phyloP scores from a whole-genome alignment of 257 asterid genomes.

The Osmanthus fragrans region DNA sequence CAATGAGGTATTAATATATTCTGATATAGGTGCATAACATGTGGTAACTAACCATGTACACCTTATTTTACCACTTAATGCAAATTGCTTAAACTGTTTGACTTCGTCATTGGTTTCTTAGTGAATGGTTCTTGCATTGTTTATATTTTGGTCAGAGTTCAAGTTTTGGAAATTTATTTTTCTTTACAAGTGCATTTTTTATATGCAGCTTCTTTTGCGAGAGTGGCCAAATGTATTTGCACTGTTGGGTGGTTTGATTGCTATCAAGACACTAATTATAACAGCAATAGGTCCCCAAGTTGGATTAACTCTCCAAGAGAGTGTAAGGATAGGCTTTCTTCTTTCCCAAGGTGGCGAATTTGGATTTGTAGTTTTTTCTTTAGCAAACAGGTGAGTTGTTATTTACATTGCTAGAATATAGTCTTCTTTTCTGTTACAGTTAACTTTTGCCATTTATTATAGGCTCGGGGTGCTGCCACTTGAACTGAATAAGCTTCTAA shows the following conservation, averaged over 20 bases:
- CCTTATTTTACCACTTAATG: background rate
- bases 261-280: constrained; percentile 83
- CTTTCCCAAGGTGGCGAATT: constrained; percentile 99
- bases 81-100: constrained; percentile 3
- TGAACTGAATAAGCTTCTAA: constrained; percentile 95
- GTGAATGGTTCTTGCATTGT: background rate
- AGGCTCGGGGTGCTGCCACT: constrained; percentile 99
- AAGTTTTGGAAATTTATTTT: constrained; percentile 16
- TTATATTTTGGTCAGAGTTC: background rate
- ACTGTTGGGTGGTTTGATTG: constrained; percentile 90
- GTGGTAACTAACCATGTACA: constrained; percentile 1
- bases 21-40: background rate
- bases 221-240: constrained; percentile 99
- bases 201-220: constrained; percentile 84
- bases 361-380: constrained; percentile 90
- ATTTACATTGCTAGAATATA: constrained; percentile 16
- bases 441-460: constrained; percentile 28
- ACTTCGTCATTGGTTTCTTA: background rate
- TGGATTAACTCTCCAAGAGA: constrained; percentile 85
- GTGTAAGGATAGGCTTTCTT: constrained; percentile 91
- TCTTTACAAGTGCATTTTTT: constrained; percentile 19
- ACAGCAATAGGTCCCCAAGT: constrained; percentile 95
- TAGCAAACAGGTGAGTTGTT: constrained; percentile 79
- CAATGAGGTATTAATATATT: background rate
- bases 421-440: constrained; percentile 14